Evolutionary conservation across 139 green algal species (phyloP).

Genomic region (Limnomonas spitsbergensis): DNA sequence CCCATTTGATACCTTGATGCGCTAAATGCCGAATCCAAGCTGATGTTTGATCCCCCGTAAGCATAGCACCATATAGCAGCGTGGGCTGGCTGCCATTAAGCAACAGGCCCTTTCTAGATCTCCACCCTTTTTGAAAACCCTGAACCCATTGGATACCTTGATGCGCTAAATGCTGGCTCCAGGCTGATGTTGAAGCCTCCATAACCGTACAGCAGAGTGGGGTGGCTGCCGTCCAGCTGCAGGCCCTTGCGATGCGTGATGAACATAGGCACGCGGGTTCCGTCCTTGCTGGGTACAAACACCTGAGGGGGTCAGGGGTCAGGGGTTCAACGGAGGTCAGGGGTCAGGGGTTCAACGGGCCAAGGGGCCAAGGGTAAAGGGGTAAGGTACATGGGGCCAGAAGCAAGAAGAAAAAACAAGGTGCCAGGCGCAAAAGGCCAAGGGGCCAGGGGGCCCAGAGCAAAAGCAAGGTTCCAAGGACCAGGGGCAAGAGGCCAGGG

Average conservation of each 20-base stretch:
- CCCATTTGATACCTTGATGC: not conserved
- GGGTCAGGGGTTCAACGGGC: not conserved
- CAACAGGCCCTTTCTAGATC: too few species aligned
- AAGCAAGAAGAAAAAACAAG: too few species aligned
- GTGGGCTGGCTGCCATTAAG: too few species aligned
- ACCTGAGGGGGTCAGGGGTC: slow-evolving; percentile 57
- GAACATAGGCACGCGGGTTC: slow-evolving; percentile 83
- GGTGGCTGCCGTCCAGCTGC: slow-evolving; percentile 55
- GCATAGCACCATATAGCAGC: too few species aligned
- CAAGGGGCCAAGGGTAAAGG: too few species aligned
- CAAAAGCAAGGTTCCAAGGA: too few species aligned
- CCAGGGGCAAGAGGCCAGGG: too few species aligned
- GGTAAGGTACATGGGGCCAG: too few species aligned
- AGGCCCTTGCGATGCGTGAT: slow-evolving; percentile 51
- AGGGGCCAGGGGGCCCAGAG: too few species aligned
- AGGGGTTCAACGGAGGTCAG: not conserved
- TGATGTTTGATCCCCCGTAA: too few species aligned
- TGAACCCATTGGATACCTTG: not conserved
- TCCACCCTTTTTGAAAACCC: not conserved
- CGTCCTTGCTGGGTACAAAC: slow-evolving; percentile 81
- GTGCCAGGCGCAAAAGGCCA: too few species aligned
- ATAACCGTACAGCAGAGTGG: slow-evolving; percentile 90
- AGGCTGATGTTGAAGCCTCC: slow-evolving; percentile 91
- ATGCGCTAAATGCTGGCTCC: slow-evolving; percentile 73
- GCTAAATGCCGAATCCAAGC: not conserved